phyloP scores from a whole-genome alignment of 1,284 basidiomycete genomes.

The Ganoderma leucocontextum region DNA sequence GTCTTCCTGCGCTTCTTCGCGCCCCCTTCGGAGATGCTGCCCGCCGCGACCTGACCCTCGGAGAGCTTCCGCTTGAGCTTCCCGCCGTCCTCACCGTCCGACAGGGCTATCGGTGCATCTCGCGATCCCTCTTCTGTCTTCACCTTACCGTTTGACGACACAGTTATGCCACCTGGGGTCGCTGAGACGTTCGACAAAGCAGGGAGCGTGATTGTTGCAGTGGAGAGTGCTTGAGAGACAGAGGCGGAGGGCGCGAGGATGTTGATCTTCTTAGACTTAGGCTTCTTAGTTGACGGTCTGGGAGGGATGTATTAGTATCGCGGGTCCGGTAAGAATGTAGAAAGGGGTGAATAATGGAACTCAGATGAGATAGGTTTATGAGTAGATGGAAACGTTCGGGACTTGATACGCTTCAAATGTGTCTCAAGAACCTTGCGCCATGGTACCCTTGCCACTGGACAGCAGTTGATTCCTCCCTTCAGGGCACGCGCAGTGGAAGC shows the following conservation, averaged over 20 bases:
- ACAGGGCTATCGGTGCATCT: constrained; percentile 61
- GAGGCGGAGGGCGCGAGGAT: constrained; percentile 42
- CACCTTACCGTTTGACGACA: constrained; percentile 20
- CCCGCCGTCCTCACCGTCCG: constrained; percentile 46
- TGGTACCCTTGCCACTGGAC: not conserved
- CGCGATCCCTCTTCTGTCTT: constrained; percentile 46
- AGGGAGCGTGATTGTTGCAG: constrained; percentile 38
- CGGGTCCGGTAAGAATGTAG: not conserved
- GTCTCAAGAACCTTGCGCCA: not conserved
- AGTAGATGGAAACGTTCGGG: not conserved
- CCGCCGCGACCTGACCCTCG: constrained; percentile 22
- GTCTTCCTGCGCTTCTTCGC: constrained; percentile 71
- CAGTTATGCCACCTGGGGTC: constrained; percentile 30
- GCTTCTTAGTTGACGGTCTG: constrained; percentile 66
- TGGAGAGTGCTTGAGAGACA: constrained; percentile 43
- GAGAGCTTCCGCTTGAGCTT: constrained; percentile 43
- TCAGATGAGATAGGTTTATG: not conserved
- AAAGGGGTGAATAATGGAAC: not conserved
- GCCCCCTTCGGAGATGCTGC: constrained; percentile 27
- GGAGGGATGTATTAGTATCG: constrained; percentile 2
- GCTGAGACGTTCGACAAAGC: constrained; percentile 30
- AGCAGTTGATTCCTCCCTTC: not conserved
- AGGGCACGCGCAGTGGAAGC: not conserved
- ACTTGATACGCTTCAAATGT: too few relatives aligned
- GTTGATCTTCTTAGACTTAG: constrained; percentile 66